These are phyloP conservation scores for Gossypium trilobum DNA, from an alignment of 441 rosid genomes.

Conservation along the genomic window DNA sequence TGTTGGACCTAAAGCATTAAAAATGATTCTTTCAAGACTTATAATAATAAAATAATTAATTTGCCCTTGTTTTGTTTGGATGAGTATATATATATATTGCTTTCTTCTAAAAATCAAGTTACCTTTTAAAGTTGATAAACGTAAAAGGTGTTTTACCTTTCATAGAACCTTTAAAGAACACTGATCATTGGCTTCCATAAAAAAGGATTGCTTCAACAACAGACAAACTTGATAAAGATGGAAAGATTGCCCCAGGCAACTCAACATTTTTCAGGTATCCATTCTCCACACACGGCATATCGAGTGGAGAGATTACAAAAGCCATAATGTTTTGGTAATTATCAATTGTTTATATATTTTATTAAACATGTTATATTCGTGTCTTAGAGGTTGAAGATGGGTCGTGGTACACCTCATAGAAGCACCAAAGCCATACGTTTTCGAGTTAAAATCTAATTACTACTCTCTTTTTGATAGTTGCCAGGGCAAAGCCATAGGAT, in stretches of 20 bases:
- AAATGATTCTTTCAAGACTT: not conserved
- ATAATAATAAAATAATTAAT: not conserved
- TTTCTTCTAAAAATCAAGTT: not conserved
- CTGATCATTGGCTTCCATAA: not conserved
- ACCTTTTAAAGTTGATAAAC: not conserved
- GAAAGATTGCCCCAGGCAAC: not conserved
- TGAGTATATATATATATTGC: not conserved
- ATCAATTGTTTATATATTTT: not conserved
- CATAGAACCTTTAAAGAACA: not conserved
- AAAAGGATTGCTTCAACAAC: not conserved
- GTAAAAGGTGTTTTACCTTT: not conserved
- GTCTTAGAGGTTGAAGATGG: not conserved
- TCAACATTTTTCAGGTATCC: not conserved
- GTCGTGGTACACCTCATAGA: slow-evolving; percentile 25
- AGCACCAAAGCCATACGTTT: slow-evolving; percentile 18
- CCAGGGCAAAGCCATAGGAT: slow-evolving; percentile 10
- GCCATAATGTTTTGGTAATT: not conserved
- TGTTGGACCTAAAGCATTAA: not conserved
- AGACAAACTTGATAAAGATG: not conserved
- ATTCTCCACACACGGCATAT: not conserved
- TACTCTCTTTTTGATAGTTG: not conserved
- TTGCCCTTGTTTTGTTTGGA: not conserved
- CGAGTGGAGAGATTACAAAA: not conserved
- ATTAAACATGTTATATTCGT: not conserved
- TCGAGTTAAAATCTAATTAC: not conserved